These are phyloP conservation scores for Ascochyta koolunga DNA, from an alignment of 2,329 filamentous ascomycete genomes.

Conservation along the genomic window DNA sequence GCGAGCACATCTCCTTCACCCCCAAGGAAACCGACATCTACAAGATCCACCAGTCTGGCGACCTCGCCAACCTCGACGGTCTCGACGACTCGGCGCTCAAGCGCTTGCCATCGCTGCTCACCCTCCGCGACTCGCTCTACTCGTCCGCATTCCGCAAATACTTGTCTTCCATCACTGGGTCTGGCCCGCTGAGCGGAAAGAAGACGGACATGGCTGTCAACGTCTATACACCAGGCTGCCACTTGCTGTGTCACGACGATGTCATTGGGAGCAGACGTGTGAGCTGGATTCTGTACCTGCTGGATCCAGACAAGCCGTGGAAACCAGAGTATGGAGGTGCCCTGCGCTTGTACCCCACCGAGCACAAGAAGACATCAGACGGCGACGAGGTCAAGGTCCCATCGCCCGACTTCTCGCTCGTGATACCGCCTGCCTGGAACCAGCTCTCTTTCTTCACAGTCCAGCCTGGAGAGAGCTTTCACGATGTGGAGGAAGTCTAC, in stretches of 20 bases:
- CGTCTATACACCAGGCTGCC: conserved; percentile 94
- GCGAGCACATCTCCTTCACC: conserved; percentile 89
- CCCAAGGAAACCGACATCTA: conserved; percentile 99
- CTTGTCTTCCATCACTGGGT: conserved; percentile 82
- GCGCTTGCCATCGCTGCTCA: conserved; percentile 86
- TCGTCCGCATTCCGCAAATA: conserved; percentile 88
- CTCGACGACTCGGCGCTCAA: conserved; percentile 84
- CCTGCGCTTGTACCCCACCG: conserved; percentile 80
- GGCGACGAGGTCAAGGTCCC: conserved; percentile 81
- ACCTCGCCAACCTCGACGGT: conserved; percentile 94
- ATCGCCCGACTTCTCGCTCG: conserved; percentile 75
- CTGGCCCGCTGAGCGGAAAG: conserved; percentile 83
- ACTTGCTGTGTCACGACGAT: conserved; percentile 95
- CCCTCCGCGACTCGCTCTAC: conserved; percentile 93
- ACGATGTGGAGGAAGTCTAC: conserved; percentile 98
- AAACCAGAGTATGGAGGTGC: conserved; percentile 91
- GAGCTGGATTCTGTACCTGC: conserved; percentile 96
- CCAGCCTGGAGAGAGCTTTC: conserved; percentile 97
- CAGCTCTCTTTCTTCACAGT: conserved; percentile 98
- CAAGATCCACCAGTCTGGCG: conserved; percentile 98
- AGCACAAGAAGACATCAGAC: conserved; percentile 67
- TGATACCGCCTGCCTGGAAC: conserved; percentile 94
- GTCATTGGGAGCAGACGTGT: conserved; percentile 96
- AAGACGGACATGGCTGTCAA: conserved; percentile 99
- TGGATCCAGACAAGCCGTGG: conserved; percentile 90